Percentiles rank a stretch among this genome's conserved stretches.
Evolutionary conservation across 768 basidiomycete genomes (phyloP).

Genomic region (Boletus sp.): DNA sequence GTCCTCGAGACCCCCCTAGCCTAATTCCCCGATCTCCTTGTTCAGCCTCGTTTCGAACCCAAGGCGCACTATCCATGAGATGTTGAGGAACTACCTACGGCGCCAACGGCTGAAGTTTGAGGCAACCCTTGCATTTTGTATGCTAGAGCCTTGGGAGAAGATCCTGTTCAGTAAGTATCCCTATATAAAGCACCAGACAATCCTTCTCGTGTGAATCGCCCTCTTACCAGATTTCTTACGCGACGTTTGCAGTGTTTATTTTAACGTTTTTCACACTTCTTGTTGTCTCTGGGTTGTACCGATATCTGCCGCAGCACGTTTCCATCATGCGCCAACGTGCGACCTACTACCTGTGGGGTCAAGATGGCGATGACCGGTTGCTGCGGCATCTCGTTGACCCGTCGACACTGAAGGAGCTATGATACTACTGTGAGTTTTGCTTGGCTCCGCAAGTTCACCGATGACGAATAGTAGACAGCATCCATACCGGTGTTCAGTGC

Average conservation of each 20-base stretch:
- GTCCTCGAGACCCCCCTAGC: neutral
- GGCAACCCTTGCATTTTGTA: constrained; percentile 54
- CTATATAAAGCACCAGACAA: neutral
- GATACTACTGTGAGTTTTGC: constrained; percentile 13
- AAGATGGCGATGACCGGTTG: constrained; percentile 39
- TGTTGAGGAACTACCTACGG: constrained; percentile 30
- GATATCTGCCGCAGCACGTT: constrained; percentile 61
- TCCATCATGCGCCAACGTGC: constrained; percentile 51
- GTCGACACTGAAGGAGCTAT: constrained; percentile 30
- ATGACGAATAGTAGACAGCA: constrained; percentile 11
- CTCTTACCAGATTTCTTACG: constrained; percentile 4
- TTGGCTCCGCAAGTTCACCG: neutral
- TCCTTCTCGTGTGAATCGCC: neutral
- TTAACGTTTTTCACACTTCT: constrained; percentile 41
- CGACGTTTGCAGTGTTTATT: constrained; percentile 37
- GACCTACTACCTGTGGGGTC: constrained; percentile 63
- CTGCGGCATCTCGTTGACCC: constrained; percentile 29
- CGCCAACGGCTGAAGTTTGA: constrained; percentile 40
- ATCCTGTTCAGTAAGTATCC: constrained; percentile 48
- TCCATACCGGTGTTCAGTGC: neutral
- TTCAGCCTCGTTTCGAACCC: neutral
- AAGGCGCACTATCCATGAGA: constrained; percentile 16
- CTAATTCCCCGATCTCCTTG: neutral
- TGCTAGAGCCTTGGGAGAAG: constrained; percentile 74
- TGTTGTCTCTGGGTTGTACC: constrained; percentile 48